Percentiles rank a stretch among this genome's conserved stretches.
These are phyloP conservation scores for Bipolaris zeicola DNA, from an alignment of 2,329 filamentous ascomycete genomes.

Conservation along the genomic window DNA sequence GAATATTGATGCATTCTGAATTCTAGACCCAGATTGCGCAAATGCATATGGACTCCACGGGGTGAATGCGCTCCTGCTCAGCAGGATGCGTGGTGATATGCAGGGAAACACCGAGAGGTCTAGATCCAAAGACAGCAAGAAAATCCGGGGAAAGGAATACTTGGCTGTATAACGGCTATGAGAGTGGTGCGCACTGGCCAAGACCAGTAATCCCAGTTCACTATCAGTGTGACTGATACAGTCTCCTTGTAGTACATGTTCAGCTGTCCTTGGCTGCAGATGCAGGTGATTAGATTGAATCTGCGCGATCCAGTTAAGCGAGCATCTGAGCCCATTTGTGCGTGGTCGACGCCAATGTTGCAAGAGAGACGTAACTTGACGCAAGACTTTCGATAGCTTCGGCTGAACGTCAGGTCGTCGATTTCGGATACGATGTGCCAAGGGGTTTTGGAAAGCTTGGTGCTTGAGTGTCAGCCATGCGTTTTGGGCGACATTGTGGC, in stretches of 20 bases:
- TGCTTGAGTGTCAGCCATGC: not conserved
- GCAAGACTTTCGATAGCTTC: not conserved
- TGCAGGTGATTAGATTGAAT: not conserved
- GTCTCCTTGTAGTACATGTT: conserved; percentile 15
- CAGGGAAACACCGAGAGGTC: not conserved
- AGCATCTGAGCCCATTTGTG: not conserved
- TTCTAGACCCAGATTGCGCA: not conserved
- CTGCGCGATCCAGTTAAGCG: conserved; percentile 4
- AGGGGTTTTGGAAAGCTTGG: too few species aligned
- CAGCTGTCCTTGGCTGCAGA: conserved; percentile 8
- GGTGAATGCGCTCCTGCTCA: not conserved
- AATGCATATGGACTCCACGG: not conserved
- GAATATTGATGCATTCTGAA: not conserved
- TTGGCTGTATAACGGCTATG: not conserved
- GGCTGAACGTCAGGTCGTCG: not conserved
- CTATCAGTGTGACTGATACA: conserved; percentile 5
- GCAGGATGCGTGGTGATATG: not conserved
- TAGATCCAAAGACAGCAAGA: not conserved
- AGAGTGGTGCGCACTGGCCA: not conserved
- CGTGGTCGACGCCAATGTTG: not conserved
- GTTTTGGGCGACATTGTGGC: not conserved
- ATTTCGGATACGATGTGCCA: not conserved
- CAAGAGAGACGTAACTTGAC: not conserved
- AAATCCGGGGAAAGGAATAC: not conserved
- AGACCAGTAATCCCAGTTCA: not conserved